phyloP scores from a whole-genome alignment of 2,329 filamentous ascomycete species.

The Plectosphaerella cucumerina region DNA sequence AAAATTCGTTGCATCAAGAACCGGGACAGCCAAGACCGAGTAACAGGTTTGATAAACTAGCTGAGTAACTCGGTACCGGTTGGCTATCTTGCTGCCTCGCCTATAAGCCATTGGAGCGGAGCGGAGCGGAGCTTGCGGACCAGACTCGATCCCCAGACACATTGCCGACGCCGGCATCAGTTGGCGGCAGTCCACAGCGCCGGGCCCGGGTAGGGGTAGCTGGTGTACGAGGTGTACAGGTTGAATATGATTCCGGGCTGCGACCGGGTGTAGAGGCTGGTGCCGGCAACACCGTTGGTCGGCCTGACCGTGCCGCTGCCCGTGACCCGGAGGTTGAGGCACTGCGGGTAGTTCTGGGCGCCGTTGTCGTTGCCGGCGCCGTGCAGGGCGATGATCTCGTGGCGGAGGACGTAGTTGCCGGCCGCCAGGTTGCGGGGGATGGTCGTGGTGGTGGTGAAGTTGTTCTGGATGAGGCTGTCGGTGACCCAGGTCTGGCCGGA shows the following conservation, averaged over 20 bases:
- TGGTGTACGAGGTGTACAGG: slow-evolving; percentile 34
- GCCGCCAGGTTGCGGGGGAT: slow-evolving; percentile 24
- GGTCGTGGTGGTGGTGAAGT: slow-evolving; percentile 35
- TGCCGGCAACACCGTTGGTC: slow-evolving; percentile 21
- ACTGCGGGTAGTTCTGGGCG: slow-evolving; percentile 47
- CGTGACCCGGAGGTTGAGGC: slow-evolving; percentile 40
- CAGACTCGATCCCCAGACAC: no score
- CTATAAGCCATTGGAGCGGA: no score
- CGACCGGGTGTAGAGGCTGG: slow-evolving; percentile 18
- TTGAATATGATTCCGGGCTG: slow-evolving; percentile 56
- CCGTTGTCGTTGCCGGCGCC: slow-evolving; percentile 33
- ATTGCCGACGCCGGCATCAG: not conserved
- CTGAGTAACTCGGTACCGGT: no score
- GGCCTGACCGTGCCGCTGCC: slow-evolving; percentile 31
- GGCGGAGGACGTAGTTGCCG: slow-evolving; percentile 42
- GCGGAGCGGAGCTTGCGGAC: no score
- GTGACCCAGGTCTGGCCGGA: slow-evolving; percentile 19
- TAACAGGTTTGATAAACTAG: no score
- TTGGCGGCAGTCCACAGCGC: slow-evolving; percentile 15
- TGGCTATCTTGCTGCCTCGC: no score
- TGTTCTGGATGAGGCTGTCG: slow-evolving; percentile 44
- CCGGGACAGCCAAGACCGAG: no score
- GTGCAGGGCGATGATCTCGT: slow-evolving; percentile 48
- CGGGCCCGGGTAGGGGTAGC: slow-evolving; percentile 28
- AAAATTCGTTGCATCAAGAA: no score